Evolutionary conservation across 108 stramenopile genomes (phyloP), one percentile per base, ranked within the genome.

Genomic region (Pseudonitzschia delicatissima): DNA sequence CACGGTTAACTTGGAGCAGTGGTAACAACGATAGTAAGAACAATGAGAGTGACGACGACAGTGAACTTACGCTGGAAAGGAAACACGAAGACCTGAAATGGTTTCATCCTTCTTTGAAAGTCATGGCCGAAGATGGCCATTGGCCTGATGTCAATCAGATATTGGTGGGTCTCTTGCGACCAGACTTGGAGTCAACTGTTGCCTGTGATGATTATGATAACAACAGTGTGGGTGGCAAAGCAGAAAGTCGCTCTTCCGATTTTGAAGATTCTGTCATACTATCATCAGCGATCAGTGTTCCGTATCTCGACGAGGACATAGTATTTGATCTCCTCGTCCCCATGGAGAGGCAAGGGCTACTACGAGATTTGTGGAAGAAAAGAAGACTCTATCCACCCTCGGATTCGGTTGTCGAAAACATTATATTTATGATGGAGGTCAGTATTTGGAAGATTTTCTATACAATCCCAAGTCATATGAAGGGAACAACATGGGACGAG

Each of bases 381-480:
- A 17, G 31, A 33, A 27, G 53, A 33, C 11, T 6, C 4, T 55
- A 55, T 27, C 53, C 53, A 55, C 53, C 53, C 32, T 29, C 53
- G 8, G 31, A 55, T 5, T 31, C 53, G 4, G 53, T 55, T 29
- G 32, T 31, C 9, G 53, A 55, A 31, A 17, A 61, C 25, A 61
- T 61, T 9, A 29, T 61, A 39, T 23, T 61, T 3, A 21, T 61
- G 60, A 61, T 61, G 60, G 60, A 42, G 21, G 23, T 37, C 11
- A 61, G 60, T 61, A 61, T 61, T 61, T 61, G 60, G 60, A 61
- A 61, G 21, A 42, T 61, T 27, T 61, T 61, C 21, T 35, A 26
- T 36, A 20, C 9, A 6, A 42, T 40, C 12, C 37, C 60, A 5
- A 33, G 60, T 42, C 39, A 20, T n/a, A 20, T 40, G 27, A 28